Evolutionary conservation across 2,329 filamentous ascomycete species (phyloP), one percentile per base, ranked within the genome.

Genomic region (Neonectria neomacrospora): DNA sequence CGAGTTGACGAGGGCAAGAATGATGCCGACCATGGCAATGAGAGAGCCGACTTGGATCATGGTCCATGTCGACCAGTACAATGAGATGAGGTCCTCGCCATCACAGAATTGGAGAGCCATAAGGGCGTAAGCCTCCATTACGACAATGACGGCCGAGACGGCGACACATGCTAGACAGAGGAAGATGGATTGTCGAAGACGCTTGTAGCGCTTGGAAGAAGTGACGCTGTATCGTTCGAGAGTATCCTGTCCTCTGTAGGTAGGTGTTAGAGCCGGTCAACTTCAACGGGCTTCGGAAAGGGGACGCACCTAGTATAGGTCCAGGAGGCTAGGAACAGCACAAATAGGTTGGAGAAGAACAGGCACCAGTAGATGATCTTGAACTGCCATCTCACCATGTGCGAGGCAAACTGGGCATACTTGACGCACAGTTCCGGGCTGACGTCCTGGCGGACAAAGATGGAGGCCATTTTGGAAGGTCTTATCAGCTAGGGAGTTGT

Each of bases 41-140:
- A 86, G 76, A 2, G 84, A 84, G 6, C 86, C 86, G 2, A 88
- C 76, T 68, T 88, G 86, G 5, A 87, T 77, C 80, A 87, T 85
- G 22, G 85, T 86, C 85, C 86, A 88, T 2, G 86, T 87, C 0
- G 86, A 83, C 86, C 86, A 88, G 74, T 87, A 88, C 0, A 88
- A 76, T 1, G 82, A 81, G 76, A 88, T 87, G 58, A 88, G 80
- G 67, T 88, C 83, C 68, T 89, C 86, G 10, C 85, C 86, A 39
- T 86, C 84, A 66, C 86, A 89, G 67, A 86, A 89, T 67, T 88
- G 84, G 5, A 87, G 74, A 1, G 83, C 83, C 59, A 87, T 69
- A 18, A 87, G 80, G 11, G 79, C 76, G 60, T 83, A 88, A 14
- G 83, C 83, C 71, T 89, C 86, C 75, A 88, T 80, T 56, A 87